Conservation (phyloP, 345 rosid genomes). For the Leavenworthia alabamica region DNA sequence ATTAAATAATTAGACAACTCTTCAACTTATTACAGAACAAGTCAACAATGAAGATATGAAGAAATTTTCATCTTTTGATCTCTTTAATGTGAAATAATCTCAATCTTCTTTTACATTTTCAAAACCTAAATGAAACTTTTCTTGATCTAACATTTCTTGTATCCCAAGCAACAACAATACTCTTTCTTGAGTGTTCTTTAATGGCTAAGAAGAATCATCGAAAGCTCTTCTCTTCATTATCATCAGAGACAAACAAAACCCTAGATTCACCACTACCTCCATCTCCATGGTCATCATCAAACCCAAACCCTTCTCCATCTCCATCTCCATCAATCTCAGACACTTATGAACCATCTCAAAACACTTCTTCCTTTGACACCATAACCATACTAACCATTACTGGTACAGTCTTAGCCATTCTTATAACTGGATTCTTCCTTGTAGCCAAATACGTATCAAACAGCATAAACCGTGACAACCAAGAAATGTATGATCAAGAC, state of each 20-base stretch:
- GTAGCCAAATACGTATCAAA: conserved; percentile 33
- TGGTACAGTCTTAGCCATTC: conserved; percentile 34
- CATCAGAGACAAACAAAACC: conserved; percentile 38
- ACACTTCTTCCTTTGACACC: conserved; percentile 29
- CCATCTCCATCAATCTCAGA: conserved; percentile 24
- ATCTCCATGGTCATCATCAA: conserved; percentile 21
- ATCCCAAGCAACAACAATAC: conserved; percentile 10
- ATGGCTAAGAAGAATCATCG: conserved; percentile 42
- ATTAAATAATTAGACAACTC: conserved; percentile 14
- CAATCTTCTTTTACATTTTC: conserved; percentile 13
- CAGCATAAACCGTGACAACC: conserved; percentile 25
- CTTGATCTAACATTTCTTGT: conserved; percentile 5
- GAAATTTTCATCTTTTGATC: conserved; percentile 16
- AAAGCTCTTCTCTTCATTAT: conserved; percentile 38
- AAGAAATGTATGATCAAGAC: too few relatives aligned
- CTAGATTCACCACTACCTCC: conserved; percentile 38
- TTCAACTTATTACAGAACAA: conserved; percentile 24
- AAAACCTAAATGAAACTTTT: too few relatives aligned
- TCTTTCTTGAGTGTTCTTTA: conserved; percentile 11
- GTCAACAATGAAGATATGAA: conserved; percentile 17
- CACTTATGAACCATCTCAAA: conserved; percentile 4
- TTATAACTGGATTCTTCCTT: conserved; percentile 37
- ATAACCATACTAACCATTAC: conserved; percentile 33
- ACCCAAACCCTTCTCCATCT: conserved; percentile 25
- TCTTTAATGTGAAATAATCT: conserved; percentile 9